A percentile compares a stretch with the other conserved stretches of the same genome.
Evolutionary conservation across 108 stramenopile species (phyloP).

Genomic region (Skeletonema potamos): DNA sequence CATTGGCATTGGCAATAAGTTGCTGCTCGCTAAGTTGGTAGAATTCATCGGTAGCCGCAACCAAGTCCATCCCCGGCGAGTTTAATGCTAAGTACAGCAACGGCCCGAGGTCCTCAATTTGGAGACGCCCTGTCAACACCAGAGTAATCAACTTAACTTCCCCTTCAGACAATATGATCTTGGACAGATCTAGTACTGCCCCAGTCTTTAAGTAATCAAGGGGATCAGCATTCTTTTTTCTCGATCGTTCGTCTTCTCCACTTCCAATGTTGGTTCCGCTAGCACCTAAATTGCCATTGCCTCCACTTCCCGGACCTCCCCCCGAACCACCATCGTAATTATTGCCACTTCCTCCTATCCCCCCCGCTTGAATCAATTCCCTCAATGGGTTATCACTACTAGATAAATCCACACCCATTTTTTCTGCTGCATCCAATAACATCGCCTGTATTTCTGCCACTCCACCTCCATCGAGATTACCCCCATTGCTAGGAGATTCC

Average conservation of each 20-base stretch:
- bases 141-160: slow-evolving; percentile 71
- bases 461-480: slow-evolving; percentile 5
- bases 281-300: background rate
- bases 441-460: slow-evolving; percentile 62
- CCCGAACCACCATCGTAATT: background rate
- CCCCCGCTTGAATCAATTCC: slow-evolving; percentile 28
- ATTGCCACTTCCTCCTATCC: background rate
- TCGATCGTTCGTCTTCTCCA: slow-evolving; percentile 6
- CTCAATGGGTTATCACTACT: slow-evolving; percentile 34
- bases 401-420: slow-evolving; percentile 34
- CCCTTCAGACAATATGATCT: slow-evolving; percentile 53
- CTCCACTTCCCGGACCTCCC: background rate
- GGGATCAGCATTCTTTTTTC: slow-evolving; percentile 61
- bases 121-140: slow-evolving; percentile 66
- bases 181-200: slow-evolving; percentile 68
- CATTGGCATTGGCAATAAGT: slow-evolving; percentile 16
- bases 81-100: slow-evolving; percentile 65
- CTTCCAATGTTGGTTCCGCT: background rate
- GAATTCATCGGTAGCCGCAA: slow-evolving; percentile 43
- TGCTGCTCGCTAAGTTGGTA: slow-evolving; percentile 38
- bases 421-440: slow-evolving; percentile 45
- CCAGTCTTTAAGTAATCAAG: slow-evolving; percentile 71
- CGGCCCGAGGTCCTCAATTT: slow-evolving; percentile 57
- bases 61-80: slow-evolving; percentile 41
- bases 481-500: background rate